A percentile compares a stretch with the other conserved stretches of the same genome.
These are phyloP conservation scores for Calamus simplicifolius DNA, from an alignment of 176 grass and related monocot species.

Conservation along the genomic window DNA sequence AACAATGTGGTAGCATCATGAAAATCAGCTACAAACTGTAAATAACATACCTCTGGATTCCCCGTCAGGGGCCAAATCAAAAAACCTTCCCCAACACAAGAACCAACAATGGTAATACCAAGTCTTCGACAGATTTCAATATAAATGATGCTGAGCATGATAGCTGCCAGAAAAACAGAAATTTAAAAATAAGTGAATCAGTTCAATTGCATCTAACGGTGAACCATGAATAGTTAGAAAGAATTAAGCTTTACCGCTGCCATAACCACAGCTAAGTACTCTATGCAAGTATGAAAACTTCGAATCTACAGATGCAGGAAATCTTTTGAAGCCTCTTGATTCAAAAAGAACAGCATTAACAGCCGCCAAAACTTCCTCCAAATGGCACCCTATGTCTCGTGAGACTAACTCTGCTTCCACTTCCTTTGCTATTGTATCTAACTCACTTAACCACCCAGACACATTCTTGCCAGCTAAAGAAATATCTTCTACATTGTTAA, in stretches of 20 bases:
- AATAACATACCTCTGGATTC: conserved; percentile 25
- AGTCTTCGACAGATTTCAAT: conserved; percentile 41
- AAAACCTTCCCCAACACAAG: conserved; percentile 39
- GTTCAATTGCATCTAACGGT: background rate
- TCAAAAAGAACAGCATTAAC: conserved; percentile 43
- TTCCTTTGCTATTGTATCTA: conserved; percentile 39
- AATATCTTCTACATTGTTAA: conserved; percentile 23
- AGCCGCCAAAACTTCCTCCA: conserved; percentile 34
- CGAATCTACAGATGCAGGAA: conserved; percentile 29
- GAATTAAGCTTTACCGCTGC: conserved; percentile 19
- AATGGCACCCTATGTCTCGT: conserved; percentile 41
- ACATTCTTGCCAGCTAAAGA: conserved; percentile 31
- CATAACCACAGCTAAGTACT: conserved; percentile 25
- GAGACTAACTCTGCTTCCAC: conserved; percentile 33
- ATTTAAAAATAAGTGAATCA: background rate
- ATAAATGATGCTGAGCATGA: conserved; percentile 39
- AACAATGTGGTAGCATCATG: no score
- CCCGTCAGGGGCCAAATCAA: conserved; percentile 35
- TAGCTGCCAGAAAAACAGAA: conserved; percentile 22
- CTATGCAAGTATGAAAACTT: conserved; percentile 40
- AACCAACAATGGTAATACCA: conserved; percentile 34
- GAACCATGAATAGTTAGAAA: no score
- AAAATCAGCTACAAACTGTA: no score
- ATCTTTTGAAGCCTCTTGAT: conserved; percentile 31
- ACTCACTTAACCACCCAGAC: conserved; percentile 38